Evolutionary conservation across 2,329 filamentous ascomycete genomes (phyloP), one percentile per base, ranked within the genome.

Genomic region (Penicillium sp.): DNA sequence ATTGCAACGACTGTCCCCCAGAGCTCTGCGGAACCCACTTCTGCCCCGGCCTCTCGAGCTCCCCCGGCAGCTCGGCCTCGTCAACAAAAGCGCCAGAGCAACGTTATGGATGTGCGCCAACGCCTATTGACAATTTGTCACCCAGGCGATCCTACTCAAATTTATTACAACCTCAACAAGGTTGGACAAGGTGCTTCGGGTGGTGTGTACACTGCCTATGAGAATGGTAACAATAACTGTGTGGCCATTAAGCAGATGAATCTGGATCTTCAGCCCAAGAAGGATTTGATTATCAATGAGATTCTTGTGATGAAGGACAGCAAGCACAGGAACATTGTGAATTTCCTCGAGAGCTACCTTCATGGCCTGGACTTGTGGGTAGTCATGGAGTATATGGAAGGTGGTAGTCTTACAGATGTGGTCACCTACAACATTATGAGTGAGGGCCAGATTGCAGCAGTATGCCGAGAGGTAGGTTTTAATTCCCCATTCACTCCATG

Each of bases 241-340:
- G 95, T 99, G 37, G 95, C 95, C 43, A 98, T 99, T 78, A 99
- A 99, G 80, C 95, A 99, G 80, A 99, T 99, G 95, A 98, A 98
- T 65, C 80, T 99, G 55, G 95, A 98, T 75, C 90, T 98, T 76
- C 95, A 99, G 70, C 95, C 95, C 2, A 98, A 98, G 84, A 99
- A 99, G 76, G 95, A 99, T 68, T 81, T 98, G 49, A 99, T 99
- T 70, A 97, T 99, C 77, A 99, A 99, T 75, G 95, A 99, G 74
- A 99, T 99, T 65, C 78, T 99, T 57, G 95, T 99, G 57, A 99
- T 99, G 95, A 96, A 96, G 79, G 95, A 98, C 70, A 97, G 93
- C 81, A 95, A 91, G 57, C 95, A 99, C 73, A 93, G 92, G 69
- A 98, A 98, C 73, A 96, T 99, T 76, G 95, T 99, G 77, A 99